Percentiles rank a stretch among this genome's conserved stretches.
Evolutionary conservation across 2,329 filamentous ascomycete genomes (phyloP).

Genomic region (Fusarium euwallaceae): DNA sequence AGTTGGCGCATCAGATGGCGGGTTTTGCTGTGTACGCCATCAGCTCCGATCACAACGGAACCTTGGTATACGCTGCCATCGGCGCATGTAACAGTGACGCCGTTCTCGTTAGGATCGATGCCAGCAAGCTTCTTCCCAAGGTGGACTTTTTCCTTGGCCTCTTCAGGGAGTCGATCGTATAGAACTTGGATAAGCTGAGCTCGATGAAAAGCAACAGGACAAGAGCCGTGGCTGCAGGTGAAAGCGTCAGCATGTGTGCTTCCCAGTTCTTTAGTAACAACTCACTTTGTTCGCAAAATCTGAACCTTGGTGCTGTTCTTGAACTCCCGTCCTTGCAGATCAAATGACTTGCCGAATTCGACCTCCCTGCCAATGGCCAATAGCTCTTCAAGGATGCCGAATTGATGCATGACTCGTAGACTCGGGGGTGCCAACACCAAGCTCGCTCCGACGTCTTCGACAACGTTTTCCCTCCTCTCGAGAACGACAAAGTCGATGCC

Average conservation of each 20-base stretch:
- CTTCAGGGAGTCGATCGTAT: background rate
- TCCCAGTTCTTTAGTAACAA: background rate
- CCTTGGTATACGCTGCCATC: background rate
- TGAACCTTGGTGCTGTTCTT: constrained; percentile 3
- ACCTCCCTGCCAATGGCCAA: background rate
- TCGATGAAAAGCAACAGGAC: background rate
- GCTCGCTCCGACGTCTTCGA: background rate
- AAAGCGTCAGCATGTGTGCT: background rate
- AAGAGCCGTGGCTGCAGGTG: background rate
- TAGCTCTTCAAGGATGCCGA: background rate
- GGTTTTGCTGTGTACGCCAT: background rate
- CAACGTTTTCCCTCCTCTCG: constrained; percentile 41
- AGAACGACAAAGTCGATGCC: constrained; percentile 50
- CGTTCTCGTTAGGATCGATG: background rate
- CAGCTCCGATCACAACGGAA: background rate
- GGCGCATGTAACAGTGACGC: background rate
- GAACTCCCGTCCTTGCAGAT: background rate
- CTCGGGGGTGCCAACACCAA: background rate
- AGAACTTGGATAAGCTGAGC: background rate
- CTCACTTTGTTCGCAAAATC: background rate
- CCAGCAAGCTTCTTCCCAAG: background rate
- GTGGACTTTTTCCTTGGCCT: background rate
- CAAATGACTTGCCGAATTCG: background rate
- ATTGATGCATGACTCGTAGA: background rate
- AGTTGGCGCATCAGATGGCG: background rate